Conservation (phyloP, 2,329 filamentous ascomycete genomes). For the Botrytis squamosa region DNA sequence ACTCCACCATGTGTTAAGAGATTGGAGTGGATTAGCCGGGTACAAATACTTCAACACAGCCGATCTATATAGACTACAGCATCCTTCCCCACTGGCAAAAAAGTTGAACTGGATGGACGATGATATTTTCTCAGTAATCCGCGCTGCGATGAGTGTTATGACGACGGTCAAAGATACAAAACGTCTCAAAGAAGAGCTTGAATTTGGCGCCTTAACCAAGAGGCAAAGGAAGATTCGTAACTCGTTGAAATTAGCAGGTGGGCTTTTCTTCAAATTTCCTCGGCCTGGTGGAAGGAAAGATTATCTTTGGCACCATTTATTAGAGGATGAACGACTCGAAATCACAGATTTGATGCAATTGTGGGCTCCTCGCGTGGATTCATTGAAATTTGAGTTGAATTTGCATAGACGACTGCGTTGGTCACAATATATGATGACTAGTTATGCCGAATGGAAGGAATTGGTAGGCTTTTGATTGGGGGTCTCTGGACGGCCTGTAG, state of each 20-base stretch:
- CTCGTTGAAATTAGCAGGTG: neutral
- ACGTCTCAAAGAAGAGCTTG: neutral
- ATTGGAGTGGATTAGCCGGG: neutral
- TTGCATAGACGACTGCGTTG: neutral
- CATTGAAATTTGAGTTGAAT: neutral
- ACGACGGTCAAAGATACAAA: neutral
- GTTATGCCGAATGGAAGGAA: neutral
- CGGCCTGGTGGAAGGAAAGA: neutral
- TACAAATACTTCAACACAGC: neutral
- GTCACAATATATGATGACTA: neutral
- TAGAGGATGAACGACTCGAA: neutral
- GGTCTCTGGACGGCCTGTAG: accelerated
- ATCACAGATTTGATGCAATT: neutral
- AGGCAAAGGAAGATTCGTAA: neutral
- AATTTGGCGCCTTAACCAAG: neutral
- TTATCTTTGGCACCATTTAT: neutral
- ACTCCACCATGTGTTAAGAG: neutral
- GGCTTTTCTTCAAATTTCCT: neutral
- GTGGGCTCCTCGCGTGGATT: neutral
- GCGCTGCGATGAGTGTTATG: neutral
- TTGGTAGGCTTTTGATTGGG: neutral
- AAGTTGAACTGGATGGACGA: neutral
- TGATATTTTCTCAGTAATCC: neutral
- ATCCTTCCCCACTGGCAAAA: neutral
- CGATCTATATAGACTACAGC: neutral